Base-by-base conservation (phyloP, 2,329 filamentous ascomycete species). In the Xylaria sp. region DNA sequence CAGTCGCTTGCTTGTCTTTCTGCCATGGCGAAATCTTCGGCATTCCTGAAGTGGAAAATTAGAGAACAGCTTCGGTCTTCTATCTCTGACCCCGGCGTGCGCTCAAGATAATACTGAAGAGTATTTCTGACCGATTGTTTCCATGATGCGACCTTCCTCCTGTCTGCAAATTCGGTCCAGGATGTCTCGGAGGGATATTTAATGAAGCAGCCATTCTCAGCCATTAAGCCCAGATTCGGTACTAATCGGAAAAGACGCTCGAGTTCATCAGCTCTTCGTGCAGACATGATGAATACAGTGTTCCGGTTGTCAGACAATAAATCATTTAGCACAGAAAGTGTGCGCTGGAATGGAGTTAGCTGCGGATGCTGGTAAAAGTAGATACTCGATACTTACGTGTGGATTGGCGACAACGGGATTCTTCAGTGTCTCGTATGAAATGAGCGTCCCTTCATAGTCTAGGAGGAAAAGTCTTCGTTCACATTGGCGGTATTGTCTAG, bases 161-260 rank as follows among this genome's bases (percentile, higher is more conserved):
- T 84, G 76, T 97, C 90, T 2, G 91, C 89, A 80, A 97, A 90
- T 69, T 91, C 89, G 2, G 86, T 87, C 96, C 96, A 98, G 39
- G 87, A 84, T 27, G 87, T 85, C 17, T 83, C 85, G 22, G 89
- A 86, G 51, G 87, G 88, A 69, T 92, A 87, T 72, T 92, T 92
- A 64, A 97, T 82, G 80, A 96, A 98, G 77, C 93, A 97, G 1
- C 95, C 95, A 71, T 97, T 97, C 80, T 98, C 95, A 0, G 95
- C 95, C 70, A 98, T 96, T 4, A 98, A 84, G 2, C 96, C 96
- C 2, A 97, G 82, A 67, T 91, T 91, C 5, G 92, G 91, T 1
- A 97, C 91, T 27, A 91, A 88, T 59, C 90, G 90, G 84, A 98
- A 97, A 1, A 96, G 84, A 4, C 90, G 88, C 72, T 97, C 93